Evolutionary conservation across 495 filamentous ascomycete species (phyloP), one percentile per base, ranked within the genome.

Genomic region (Hypoxylon trugodes): DNA sequence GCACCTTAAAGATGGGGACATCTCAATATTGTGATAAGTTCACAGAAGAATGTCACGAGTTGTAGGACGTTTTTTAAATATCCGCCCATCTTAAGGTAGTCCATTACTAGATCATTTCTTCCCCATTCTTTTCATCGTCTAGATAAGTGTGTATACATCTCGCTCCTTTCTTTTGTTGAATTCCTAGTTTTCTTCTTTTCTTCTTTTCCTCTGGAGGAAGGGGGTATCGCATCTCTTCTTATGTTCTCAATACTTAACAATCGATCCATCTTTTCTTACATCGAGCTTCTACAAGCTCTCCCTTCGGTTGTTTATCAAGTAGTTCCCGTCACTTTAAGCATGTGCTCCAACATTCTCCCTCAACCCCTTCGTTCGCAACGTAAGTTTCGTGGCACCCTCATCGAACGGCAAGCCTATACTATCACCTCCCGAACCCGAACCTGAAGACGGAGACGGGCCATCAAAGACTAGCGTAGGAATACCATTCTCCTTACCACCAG

Each of bases 311-410:
- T 38, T 15, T 15, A 4, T 40, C 2, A 36, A 2, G 10, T 36
- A 12, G 5, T 43, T 24, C 19, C 4, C 21, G 18, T 12, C 8
- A 6, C 28, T 30, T 70, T 13, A 72, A 66, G 60, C 58, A 43
- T 52, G 70, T 35, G 67, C 70, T 6, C 76, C 74, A 38, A 75
- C 70, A 63, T 75, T 79, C 70, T 82, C 79, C 61, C 79, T 68
- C 64, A 82, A 15, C 6, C 79, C 79, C 66, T 81, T 82, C 0
- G 79, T 82, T 42, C 79, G 38, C 38, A 82, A 54, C 15, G 75
- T 77, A 16, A 81, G 53, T 59, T 73, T 79, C 2, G 65, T 69
- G 21, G 53, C 57, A 6, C 62, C 63, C 35, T 79, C 77, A 2
- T 73, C 74, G 50, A 82, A 81, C 25, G 75, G 78, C 12, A 80